Evolutionary conservation across 768 basidiomycete species (phyloP), one percentile per base, ranked within the genome.

Genomic region (Terana coerulea): DNA sequence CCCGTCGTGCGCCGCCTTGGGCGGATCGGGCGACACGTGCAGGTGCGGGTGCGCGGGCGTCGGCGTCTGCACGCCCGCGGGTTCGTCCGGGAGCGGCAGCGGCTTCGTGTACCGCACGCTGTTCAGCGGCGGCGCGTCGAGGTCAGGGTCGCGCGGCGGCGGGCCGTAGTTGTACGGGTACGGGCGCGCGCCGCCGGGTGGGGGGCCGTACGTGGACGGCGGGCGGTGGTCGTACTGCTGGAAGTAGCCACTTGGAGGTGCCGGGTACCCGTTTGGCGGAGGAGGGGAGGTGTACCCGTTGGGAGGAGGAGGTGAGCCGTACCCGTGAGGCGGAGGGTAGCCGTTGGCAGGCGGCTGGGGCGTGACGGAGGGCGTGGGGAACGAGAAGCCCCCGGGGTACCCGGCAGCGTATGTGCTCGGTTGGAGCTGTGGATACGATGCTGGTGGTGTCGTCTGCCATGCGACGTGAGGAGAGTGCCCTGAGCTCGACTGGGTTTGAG

Each of bases 41-140:
- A 21, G 40, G 22, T 52, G 49, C 43, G 42, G 14, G 15, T 22
- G 26, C 33, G 17, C 24, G 22, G 42, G 11, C 31, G 56, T 51
- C 3, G 56, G 56, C n/a, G 58, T 49, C 52, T 35, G 59, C 47
- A 22, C 54, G 22, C 68, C 72, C 19, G 72, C 67, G n/a, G 56
- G 53, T 14, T 54, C 61, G 49, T 56, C 47, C 12, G 81, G 82
- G 8, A 82, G 69, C 3, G 81, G 80, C 14, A 83, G 65, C 14
- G 83, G 80, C 0, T 75, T 67, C 39, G 75, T 72, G 62, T 84
- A 84, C 17, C 81, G 75, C 19, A 63, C 65, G 31, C 68, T 61
- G 8, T 75, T 65, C 56, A 76, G 72, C 24, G 75, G 72, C 1
- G 70, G 72, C 6, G 72, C 49, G 24, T 68, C 65, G 24, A 56